Conservation (phyloP, 257 asterid species). For the Paulownia fortunei region DNA sequence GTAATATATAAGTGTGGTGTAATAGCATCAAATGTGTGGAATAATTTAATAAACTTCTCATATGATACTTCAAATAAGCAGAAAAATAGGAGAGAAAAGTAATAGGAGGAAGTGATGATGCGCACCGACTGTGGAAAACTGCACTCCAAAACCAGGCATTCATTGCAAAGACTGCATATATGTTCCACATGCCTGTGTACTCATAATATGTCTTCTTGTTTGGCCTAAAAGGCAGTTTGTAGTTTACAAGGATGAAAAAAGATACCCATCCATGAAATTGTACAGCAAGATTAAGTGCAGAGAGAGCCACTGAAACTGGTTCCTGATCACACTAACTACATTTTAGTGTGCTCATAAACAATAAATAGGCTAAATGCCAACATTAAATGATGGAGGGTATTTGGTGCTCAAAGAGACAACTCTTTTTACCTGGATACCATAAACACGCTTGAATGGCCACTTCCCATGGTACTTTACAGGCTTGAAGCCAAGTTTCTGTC, state of each 20-base stretch:
- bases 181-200: constrained; percentile 85
- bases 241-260: constrained; percentile 78
- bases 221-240: constrained; percentile 71
- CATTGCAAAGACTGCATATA: constrained; percentile 71
- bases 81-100: not conserved
- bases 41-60: not conserved
- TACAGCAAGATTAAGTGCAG: constrained; percentile 84
- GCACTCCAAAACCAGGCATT: constrained; percentile 85
- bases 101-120: constrained; percentile 8
- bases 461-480: constrained; percentile 86
- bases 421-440: constrained; percentile 76
- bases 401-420: constrained; percentile 2
- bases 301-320: constrained; percentile 90
- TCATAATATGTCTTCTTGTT: constrained; percentile 75
- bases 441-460: constrained; percentile 82
- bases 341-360: constrained; percentile 2
- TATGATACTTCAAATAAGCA: not conserved
- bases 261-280: constrained; percentile 97
- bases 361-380: constrained; percentile 10
- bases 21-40: not conserved
- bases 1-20: not conserved
- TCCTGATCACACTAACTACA: constrained; percentile 54
- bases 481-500: constrained; percentile 63
- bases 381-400: constrained; percentile 1
- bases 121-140: constrained; percentile 78